A percentile compares a stretch with the other conserved stretches of the same genome.
These are phyloP conservation scores for Botryotinia narcissicola DNA, from an alignment of 2,329 filamentous ascomycete species.

Conservation along the genomic window DNA sequence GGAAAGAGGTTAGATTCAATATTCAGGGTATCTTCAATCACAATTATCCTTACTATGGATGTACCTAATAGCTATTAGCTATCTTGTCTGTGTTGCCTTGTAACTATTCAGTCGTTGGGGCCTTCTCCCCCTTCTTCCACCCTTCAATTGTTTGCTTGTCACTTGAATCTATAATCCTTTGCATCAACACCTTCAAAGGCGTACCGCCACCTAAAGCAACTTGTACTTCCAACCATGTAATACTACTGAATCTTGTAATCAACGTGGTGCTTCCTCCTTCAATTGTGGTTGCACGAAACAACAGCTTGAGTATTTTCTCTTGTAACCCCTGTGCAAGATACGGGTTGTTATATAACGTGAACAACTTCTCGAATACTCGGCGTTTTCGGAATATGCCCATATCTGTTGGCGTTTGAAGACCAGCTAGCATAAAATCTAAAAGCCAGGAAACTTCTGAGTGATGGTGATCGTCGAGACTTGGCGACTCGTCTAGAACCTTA, in stretches of 20 bases:
- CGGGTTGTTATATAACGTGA: slow-evolving; percentile 66
- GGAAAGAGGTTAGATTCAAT: slow-evolving; percentile 15
- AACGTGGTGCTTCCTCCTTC: slow-evolving; percentile 76
- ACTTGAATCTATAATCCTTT: slow-evolving; percentile 61
- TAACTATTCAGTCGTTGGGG: slow-evolving; percentile 34
- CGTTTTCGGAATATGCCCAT: slow-evolving; percentile 59
- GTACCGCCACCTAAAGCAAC: slow-evolving; percentile 47
- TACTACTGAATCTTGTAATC: slow-evolving; percentile 69
- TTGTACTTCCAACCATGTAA: slow-evolving; percentile 72
- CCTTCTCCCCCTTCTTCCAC: slow-evolving; percentile 56
- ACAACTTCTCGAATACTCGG: slow-evolving; percentile 71
- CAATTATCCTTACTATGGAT: slow-evolving; percentile 26
- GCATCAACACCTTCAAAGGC: slow-evolving; percentile 54
- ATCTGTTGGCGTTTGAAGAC: slow-evolving; percentile 58
- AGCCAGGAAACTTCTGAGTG: slow-evolving; percentile 75
- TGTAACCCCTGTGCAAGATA: slow-evolving; percentile 54
- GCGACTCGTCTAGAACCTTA: slow-evolving; percentile 60
- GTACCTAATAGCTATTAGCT: slow-evolving; percentile 24
- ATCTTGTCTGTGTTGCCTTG: background rate
- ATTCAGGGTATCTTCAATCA: slow-evolving; percentile 27
- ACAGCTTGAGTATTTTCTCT: slow-evolving; percentile 57
- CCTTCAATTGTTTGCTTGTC: slow-evolving; percentile 61
- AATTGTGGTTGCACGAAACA: slow-evolving; percentile 66
- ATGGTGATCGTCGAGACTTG: slow-evolving; percentile 69
- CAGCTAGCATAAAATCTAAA: slow-evolving; percentile 66